Conservation (phyloP, 768 basidiomycete species). For the Xerocomellus intermedius region DNA sequence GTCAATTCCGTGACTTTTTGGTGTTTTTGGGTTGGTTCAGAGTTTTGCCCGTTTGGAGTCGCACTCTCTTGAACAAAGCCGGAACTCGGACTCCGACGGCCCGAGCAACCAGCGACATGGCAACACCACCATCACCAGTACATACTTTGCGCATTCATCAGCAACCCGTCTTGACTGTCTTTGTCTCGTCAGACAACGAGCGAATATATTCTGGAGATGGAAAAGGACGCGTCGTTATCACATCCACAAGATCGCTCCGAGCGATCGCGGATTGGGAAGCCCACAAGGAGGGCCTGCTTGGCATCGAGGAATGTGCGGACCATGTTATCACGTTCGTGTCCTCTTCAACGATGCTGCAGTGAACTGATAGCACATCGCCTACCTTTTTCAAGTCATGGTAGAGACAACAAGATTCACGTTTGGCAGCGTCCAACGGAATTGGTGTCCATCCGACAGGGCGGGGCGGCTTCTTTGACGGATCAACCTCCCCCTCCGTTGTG, state of each 20-base stretch:
- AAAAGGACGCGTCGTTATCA: constrained; percentile 72
- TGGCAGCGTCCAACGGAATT: constrained; percentile 59
- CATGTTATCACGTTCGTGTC: constrained; percentile 73
- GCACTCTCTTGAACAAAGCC: too few species aligned
- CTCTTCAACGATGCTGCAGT: not conserved
- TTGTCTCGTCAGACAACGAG: constrained; percentile 70
- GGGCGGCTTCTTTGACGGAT: constrained; percentile 52
- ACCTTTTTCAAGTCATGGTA: constrained; percentile 51
- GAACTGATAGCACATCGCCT: not conserved
- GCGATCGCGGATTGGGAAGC: constrained; percentile 73
- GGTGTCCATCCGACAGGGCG: constrained; percentile 47
- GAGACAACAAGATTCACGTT: constrained; percentile 84
- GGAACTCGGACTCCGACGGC: too few species aligned
- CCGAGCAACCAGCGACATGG: not conserved
- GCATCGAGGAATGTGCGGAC: constrained; percentile 70
- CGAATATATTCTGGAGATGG: constrained; percentile 85
- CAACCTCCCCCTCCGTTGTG: constrained; percentile 49
- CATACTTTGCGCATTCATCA: constrained; percentile 77
- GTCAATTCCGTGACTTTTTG: too few species aligned
- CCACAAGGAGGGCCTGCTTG: constrained; percentile 75
- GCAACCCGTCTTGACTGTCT: constrained; percentile 56
- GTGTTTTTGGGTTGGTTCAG: too few species aligned
- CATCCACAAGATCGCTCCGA: constrained; percentile 75
- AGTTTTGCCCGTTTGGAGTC: too few species aligned
- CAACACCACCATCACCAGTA: constrained; percentile 50